These are phyloP conservation scores for Botrytis aclada DNA, from an alignment of 2,329 filamentous ascomycete genomes.

Conservation along the genomic window DNA sequence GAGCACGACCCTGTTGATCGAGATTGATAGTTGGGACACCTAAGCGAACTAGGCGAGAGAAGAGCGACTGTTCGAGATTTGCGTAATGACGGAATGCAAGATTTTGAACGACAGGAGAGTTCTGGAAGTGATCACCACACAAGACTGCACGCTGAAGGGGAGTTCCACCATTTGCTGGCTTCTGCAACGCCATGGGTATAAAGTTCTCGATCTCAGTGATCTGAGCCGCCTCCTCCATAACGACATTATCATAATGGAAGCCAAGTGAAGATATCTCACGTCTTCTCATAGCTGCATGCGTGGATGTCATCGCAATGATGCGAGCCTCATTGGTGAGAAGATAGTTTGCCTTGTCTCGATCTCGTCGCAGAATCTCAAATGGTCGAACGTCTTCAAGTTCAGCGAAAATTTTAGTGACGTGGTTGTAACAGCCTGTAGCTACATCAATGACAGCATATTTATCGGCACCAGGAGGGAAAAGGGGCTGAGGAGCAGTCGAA, in stretches of 20 bases:
- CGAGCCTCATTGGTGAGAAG: constrained; percentile 93
- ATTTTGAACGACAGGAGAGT: constrained; percentile 93
- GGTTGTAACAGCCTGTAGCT: constrained; percentile 79
- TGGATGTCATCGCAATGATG: constrained; percentile 97
- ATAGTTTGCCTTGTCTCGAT: constrained; percentile 93
- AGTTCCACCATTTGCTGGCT: constrained; percentile 67
- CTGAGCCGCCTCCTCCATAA: constrained; percentile 98
- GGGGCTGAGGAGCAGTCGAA: constrained; percentile 76
- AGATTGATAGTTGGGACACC: constrained; percentile 89
- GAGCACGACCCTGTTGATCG: constrained; percentile 88
- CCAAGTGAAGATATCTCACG: constrained; percentile 88
- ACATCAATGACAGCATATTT: constrained; percentile 71
- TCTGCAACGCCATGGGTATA: constrained; percentile 90
- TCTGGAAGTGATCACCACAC: constrained; percentile 94
- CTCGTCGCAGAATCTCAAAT: constrained; percentile 87
- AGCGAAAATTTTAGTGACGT: constrained; percentile 85
- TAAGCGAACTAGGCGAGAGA: constrained; percentile 83
- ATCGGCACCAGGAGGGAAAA: constrained; percentile 68
- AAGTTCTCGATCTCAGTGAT: constrained; percentile 98
- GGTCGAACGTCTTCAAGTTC: constrained; percentile 91
- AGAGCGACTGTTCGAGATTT: constrained; percentile 93
- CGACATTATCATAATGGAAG: constrained; percentile 94
- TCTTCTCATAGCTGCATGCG: constrained; percentile 91
- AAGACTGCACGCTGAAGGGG: constrained; percentile 84
- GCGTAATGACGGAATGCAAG: constrained; percentile 92